phyloP scores from a whole-genome alignment of 2,329 filamentous ascomycete genomes.

The Penicillium sp. region DNA sequence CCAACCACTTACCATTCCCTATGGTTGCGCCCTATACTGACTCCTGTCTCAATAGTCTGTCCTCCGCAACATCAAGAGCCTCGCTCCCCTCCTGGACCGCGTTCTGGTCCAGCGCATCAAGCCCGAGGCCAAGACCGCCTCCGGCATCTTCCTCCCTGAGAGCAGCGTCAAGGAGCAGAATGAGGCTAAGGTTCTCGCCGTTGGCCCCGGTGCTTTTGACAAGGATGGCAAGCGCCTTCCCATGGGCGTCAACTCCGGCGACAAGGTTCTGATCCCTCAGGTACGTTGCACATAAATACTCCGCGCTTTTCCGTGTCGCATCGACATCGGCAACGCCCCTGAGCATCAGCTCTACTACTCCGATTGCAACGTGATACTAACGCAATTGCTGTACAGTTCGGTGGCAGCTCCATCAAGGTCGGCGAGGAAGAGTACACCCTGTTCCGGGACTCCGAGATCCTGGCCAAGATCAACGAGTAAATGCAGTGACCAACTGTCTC shows the following conservation, averaged over 20 bases:
- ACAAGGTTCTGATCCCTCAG: constrained; percentile 94
- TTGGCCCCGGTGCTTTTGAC: constrained; percentile 84
- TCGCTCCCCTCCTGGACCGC: constrained; percentile 94
- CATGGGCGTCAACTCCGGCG: constrained; percentile 78
- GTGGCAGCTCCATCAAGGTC: constrained; percentile 93
- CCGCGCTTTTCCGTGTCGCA: constrained; percentile 13
- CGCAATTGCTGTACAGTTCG: constrained; percentile 60
- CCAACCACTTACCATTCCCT: not conserved
- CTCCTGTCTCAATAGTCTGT: constrained; percentile 45
- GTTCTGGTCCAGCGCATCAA: constrained; percentile 98
- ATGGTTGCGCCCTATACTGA: constrained; percentile 4
- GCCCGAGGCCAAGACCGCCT: constrained; percentile 92
- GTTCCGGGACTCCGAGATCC: constrained; percentile 95
- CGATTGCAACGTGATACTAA: constrained; percentile 17
- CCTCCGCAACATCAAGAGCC: constrained; percentile 91
- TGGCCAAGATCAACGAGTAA: constrained; percentile 99
- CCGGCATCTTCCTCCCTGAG: constrained; percentile 97
- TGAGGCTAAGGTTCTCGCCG: constrained; percentile 92
- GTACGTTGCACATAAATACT: constrained; percentile 50
- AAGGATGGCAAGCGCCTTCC: constrained; percentile 84
- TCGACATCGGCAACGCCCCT: not conserved
- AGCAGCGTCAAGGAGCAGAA: constrained; percentile 97
- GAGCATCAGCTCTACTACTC: not conserved
- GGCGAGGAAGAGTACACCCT: constrained; percentile 95
- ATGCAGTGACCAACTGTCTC: constrained; percentile 24